Conservation (phyloP, 345 rosid species). For the Turritis glabra region DNA sequence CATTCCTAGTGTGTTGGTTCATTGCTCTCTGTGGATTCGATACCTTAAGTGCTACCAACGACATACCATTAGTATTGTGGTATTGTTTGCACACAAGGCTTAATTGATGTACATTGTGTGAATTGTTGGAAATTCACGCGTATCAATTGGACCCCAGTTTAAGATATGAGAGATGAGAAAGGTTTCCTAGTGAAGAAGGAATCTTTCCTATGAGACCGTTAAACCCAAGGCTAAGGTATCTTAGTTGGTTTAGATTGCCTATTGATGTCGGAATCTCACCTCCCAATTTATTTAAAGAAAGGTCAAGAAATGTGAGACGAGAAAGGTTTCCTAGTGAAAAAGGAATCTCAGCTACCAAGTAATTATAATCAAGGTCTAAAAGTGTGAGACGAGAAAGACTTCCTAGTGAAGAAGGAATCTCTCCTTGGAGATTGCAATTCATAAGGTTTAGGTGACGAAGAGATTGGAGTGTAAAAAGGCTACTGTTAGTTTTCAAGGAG, state of each 20-base stretch:
- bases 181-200: conserved; percentile 10
- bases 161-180: neutral
- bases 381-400: conserved; percentile 8
- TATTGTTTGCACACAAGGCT: too few relatives aligned
- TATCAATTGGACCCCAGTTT: too few relatives aligned
- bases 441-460: neutral
- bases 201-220: neutral
- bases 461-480: conserved; percentile 6
- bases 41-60: too few relatives aligned
- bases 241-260: neutral
- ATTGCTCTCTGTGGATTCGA: too few relatives aligned
- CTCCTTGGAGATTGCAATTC: neutral
- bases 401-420: conserved; percentile 28
- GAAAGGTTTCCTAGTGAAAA: conserved; percentile 31
- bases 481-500: neutral
- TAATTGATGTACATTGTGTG: too few relatives aligned
- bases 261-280: neutral
- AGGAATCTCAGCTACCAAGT: too few relatives aligned
- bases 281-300: neutral
- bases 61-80: too few relatives aligned
- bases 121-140: too few relatives aligned
- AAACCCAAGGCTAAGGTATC: neutral
- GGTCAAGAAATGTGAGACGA: neutral
- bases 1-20: too few relatives aligned
- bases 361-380: neutral